Conservation (phyloP, 1,139 yeast species). For the Kurtzmaniella quercitrusa region DNA sequence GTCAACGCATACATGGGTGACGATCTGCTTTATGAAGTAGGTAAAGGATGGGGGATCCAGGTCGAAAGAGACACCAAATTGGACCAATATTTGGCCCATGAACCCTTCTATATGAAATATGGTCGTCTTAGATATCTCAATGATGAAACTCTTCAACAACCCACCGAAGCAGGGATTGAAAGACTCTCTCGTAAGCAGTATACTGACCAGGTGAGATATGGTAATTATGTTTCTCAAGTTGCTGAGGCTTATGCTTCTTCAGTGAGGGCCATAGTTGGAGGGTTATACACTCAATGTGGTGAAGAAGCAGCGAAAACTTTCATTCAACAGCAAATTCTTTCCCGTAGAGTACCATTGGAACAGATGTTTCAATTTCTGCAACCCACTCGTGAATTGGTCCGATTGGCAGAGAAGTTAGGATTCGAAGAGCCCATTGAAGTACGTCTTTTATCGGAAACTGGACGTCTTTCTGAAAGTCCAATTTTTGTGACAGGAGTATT, state of each 20-base stretch:
- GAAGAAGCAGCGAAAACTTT: constrained; percentile 59
- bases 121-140: constrained; percentile 60
- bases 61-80: constrained; percentile 61
- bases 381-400: constrained; percentile 82
- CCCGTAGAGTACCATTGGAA: constrained; percentile 71
- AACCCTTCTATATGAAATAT: constrained; percentile 56
- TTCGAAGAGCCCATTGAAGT: constrained; percentile 68
- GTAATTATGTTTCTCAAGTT: constrained; percentile 24
- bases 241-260: constrained; percentile 49
- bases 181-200: constrained; percentile 36
- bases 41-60: constrained; percentile 85
- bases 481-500: constrained; percentile 90
- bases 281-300: constrained; percentile 63
- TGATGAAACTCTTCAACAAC: constrained; percentile 29
- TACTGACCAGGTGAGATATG: constrained; percentile 12
- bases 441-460: constrained; percentile 87
- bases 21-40: constrained; percentile 59
- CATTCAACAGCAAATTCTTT: constrained; percentile 66
- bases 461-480: constrained; percentile 80
- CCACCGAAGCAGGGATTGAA: constrained; percentile 48
- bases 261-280: constrained; percentile 71
- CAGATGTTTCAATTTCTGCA: constrained; percentile 75
- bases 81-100: constrained; percentile 66
- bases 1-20: constrained; percentile 70
- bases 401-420: constrained; percentile 75